Evolutionary conservation across 1,284 basidiomycete genomes (phyloP), one percentile per base, ranked within the genome.

Genomic region (Ustilago shanxiensis): DNA sequence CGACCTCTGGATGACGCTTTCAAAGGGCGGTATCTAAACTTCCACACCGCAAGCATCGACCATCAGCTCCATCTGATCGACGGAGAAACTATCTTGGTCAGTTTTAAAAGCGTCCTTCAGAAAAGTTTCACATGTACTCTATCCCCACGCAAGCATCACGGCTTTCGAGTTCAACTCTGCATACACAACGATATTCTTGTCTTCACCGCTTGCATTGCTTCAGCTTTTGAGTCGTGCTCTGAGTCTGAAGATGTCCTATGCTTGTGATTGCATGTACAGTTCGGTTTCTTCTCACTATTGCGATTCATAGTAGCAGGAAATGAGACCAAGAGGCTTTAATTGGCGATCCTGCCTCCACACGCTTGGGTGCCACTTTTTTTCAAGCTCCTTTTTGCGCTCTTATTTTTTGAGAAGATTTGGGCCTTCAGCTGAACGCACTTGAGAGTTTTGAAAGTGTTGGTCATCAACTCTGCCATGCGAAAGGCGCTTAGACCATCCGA

Each of bases 1-100:
- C 54, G 79, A 81, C 29, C 71, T 81, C 7, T 81, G 79, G 79
- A n/a, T 76, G 63, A 68, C 77, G 31, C 64, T 75, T 26, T 47
- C 79, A 16, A 79, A 73, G 54, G 79, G 77, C 2, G 77, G 77
- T 44, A 68, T 79, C 60, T 79, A 35, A 56, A 29, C 28, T 8
- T 44, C 11, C n/a, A n/a, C n/a, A n/a, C n/a, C n/a, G n/a, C n/a
- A n/a, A n/a, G n/a, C n/a, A n/a, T n/a, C n/a, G n/a, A n/a, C n/a
- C n/a, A n/a, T n/a, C n/a, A n/a, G 37, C 37, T 39, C 14, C 6
- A 16, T 6, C 18, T 3, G 18, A 39, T 18, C 18, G 13, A 7
- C 14, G 18, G 37, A 39, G 18, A 16, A 39, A 44, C 41, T 4
- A 44, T 44, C n/a, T 44, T 44, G 7, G 7, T 20, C 41, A 44